Conservation (phyloP, 169 alveolate genomes). For the Ichthyophthirius multifiliis region DNA sequence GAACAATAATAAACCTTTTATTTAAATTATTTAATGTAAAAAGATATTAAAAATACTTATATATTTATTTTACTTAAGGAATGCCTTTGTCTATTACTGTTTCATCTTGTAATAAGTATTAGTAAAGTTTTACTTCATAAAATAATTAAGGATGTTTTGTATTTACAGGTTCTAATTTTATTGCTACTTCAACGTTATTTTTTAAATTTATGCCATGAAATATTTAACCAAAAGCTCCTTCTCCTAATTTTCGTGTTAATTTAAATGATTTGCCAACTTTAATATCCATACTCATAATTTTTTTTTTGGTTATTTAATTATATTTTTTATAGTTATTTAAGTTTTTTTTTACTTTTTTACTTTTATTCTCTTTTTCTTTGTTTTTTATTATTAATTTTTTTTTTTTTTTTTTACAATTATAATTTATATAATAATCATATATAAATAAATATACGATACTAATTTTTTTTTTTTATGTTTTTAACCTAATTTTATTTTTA, state of each 20-base stretch:
- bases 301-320: neutral
- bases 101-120: conserved; percentile 23
- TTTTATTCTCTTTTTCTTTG: neutral
- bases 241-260: conserved; percentile 47
- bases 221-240: conserved; percentile 68
- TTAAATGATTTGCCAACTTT: conserved; percentile 51
- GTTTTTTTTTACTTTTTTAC: neutral
- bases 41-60: neutral
- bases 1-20: conserved; percentile 44
- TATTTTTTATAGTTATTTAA: neutral
- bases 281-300: conserved; percentile 27
- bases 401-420: neutral
- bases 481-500: too few species aligned
- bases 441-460: too few species aligned
- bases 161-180: conserved; percentile 65
- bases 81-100: conserved; percentile 30
- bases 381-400: neutral
- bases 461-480: too few species aligned
- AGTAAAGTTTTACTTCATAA: conserved; percentile 54
- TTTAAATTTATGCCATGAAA: conserved; percentile 54
- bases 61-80: neutral
- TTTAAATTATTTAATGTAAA: neutral
- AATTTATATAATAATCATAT: too few species aligned
- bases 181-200: conserved; percentile 53
- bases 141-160: conserved; percentile 69